phyloP scores from a whole-genome alignment of 2,329 filamentous ascomycete genomes.

The Colletotrichum chrysophilum region DNA sequence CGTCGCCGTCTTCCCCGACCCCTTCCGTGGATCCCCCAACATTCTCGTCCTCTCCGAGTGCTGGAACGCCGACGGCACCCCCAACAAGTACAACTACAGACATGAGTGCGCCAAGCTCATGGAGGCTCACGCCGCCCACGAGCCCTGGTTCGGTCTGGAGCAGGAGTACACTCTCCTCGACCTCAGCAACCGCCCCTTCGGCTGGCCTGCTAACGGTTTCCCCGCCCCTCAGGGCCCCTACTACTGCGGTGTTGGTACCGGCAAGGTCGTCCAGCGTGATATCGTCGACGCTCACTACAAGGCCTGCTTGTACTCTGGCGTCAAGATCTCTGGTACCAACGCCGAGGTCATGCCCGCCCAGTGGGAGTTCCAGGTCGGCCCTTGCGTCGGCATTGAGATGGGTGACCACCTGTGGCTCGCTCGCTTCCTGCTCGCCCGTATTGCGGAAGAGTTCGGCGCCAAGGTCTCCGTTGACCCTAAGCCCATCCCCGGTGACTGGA shows the following conservation, averaged over 20 bases:
- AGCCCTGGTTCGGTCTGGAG: constrained; percentile 97
- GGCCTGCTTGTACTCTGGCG: constrained; percentile 68
- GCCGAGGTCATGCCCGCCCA: constrained; percentile 98
- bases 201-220: constrained; percentile 79
- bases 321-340: constrained; percentile 98
- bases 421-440: constrained; percentile 84
- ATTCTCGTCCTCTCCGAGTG: constrained; percentile 94
- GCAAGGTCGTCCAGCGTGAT: constrained; percentile 97
- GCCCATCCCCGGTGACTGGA: constrained; percentile 88
- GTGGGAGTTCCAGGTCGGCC: constrained; percentile 98
- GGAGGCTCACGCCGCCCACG: constrained; percentile 80
- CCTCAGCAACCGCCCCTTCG: constrained; percentile 84
- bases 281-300: constrained; percentile 96
- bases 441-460: constrained; percentile 95
- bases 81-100: constrained; percentile 99
- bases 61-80: constrained; percentile 91
- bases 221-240: constrained; percentile 92
- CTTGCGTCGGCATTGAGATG: constrained; percentile 86
- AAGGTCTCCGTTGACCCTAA: constrained; percentile 96
- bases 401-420: constrained; percentile 94
- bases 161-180: constrained; percentile 85
- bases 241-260: constrained; percentile 90
- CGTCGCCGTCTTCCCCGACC: constrained; percentile 86
- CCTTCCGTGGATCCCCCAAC: constrained; percentile 89
- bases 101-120: constrained; percentile 91